phyloP scores from a whole-genome alignment of 1,284 basidiomycete genomes.

The Cryptococcus maquisensis region DNA sequence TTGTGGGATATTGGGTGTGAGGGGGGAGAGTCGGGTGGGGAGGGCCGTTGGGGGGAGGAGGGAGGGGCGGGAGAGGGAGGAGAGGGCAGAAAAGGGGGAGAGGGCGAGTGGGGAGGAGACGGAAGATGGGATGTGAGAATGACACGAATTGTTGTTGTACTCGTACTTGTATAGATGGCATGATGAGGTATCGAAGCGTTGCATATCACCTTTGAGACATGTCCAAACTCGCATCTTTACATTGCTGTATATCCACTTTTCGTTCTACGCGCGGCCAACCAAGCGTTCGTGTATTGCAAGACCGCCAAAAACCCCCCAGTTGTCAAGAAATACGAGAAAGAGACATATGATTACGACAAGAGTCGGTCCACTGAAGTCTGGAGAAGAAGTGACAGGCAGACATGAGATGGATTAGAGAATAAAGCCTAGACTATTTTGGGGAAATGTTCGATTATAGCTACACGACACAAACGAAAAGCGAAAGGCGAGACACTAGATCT shows the following conservation, averaged over 20 bases:
- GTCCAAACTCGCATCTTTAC: too few species aligned
- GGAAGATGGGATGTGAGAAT: constrained; percentile 10
- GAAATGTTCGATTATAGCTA: too few species aligned
- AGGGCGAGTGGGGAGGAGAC: constrained; percentile 2
- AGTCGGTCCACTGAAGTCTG: too few species aligned
- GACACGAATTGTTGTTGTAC: neutral
- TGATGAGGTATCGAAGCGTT: neutral
- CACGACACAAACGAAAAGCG: neutral
- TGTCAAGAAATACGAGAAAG: too few species aligned
- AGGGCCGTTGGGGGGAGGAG: constrained; percentile 62
- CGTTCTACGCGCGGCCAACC: too few species aligned
- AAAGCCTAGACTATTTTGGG: constrained; percentile 4
- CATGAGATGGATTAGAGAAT: too few species aligned
- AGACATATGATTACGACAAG: too few species aligned
- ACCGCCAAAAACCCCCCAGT: too few species aligned
- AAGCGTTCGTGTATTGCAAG: too few species aligned
- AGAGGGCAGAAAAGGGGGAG: neutral
- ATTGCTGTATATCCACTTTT: too few species aligned
- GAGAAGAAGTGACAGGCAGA: too few species aligned
- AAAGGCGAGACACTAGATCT: neutral
- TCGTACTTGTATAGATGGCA: neutral
- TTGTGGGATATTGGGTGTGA: constrained; percentile 60
- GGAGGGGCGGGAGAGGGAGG: constrained; percentile 21
- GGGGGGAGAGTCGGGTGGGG: constrained; percentile 75
- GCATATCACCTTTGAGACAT: too few species aligned